phyloP scores from a whole-genome alignment of 2,329 filamentous ascomycete genomes.

The Cyclaneusma minus region DNA sequence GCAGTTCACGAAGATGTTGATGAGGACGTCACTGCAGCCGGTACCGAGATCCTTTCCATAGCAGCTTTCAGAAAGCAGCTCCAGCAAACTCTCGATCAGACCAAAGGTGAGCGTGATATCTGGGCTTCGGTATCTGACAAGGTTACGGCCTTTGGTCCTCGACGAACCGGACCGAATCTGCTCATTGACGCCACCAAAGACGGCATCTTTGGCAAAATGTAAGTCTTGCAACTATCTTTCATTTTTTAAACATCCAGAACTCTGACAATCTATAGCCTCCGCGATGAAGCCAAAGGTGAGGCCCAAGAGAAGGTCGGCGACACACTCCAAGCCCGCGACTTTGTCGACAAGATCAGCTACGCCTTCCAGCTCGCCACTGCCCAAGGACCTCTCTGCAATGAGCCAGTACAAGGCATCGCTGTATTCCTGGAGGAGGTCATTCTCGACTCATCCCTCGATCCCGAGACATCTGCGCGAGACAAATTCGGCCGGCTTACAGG shows the following conservation, averaged over 20 bases:
- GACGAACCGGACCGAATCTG: constrained; percentile 73
- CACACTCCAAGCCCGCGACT: constrained; percentile 44
- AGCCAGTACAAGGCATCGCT: constrained; percentile 85
- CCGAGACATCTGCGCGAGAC: constrained; percentile 38
- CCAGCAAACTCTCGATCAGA: constrained; percentile 48
- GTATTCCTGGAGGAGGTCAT: constrained; percentile 74
- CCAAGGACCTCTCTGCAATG: constrained; percentile 81
- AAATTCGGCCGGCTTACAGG: constrained; percentile 71
- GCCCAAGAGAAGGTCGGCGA: constrained; percentile 25
- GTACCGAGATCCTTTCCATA: constrained; percentile 47
- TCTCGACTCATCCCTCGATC: constrained; percentile 37
- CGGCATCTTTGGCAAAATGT: constrained; percentile 59
- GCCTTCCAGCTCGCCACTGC: constrained; percentile 86
- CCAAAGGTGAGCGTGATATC: constrained; percentile 56
- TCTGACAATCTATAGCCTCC: constrained; percentile 13
- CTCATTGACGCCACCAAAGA: constrained; percentile 69
- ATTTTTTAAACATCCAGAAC: constrained; percentile 3
- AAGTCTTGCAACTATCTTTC: no score
- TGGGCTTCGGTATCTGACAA: constrained; percentile 67
- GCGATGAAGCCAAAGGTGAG: constrained; percentile 11
- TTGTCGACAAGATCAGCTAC: constrained; percentile 81
- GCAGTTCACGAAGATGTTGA: constrained; percentile 24
- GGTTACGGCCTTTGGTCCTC: constrained; percentile 82
- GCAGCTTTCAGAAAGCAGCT: constrained; percentile 68
- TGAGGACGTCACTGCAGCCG: constrained; percentile 40